Evolutionary conservation across 2,329 filamentous ascomycete genomes (phyloP).

Genomic region (Tolypocladium tropicale): DNA sequence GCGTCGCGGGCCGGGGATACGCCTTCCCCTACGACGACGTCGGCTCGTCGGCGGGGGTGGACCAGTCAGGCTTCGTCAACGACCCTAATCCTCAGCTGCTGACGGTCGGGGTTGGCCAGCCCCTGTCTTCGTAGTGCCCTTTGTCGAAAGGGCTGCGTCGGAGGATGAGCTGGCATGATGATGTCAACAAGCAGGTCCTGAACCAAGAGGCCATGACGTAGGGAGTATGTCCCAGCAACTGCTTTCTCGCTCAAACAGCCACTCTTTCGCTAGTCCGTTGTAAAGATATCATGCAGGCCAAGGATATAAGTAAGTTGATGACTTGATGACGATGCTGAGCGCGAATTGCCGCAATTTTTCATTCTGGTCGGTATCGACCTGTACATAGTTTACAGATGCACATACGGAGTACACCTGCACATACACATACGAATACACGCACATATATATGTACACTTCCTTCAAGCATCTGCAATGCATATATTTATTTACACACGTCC

Average conservation of each 20-base stretch:
- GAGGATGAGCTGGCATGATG: background rate
- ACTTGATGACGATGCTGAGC: background rate
- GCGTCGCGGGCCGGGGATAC: conserved; percentile 52
- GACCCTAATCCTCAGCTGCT: conserved; percentile 44
- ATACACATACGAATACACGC: background rate
- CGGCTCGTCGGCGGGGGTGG: conserved; percentile 36
- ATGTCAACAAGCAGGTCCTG: background rate
- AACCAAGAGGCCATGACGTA: background rate
- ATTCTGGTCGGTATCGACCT: background rate
- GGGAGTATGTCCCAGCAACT: background rate
- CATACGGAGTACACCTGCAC: background rate
- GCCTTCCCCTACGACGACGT: conserved; percentile 67
- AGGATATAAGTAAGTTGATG: too few relatives aligned
- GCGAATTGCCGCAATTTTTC: background rate
- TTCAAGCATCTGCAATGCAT: too few relatives aligned
- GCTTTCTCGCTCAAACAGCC: background rate
- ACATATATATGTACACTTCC: background rate
- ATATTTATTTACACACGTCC: too few relatives aligned
- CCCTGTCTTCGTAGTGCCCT: conserved; percentile 6
- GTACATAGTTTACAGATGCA: background rate
- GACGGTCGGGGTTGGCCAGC: conserved; percentile 44
- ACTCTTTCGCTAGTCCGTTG: background rate
- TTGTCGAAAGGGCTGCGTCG: background rate
- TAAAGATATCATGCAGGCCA: too few relatives aligned
- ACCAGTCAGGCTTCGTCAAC: conserved; percentile 54